Evolutionary conservation across 1,139 yeast species (phyloP), one percentile per base, ranked within the genome.

Genomic region (Sugiyamaella paludigena): DNA sequence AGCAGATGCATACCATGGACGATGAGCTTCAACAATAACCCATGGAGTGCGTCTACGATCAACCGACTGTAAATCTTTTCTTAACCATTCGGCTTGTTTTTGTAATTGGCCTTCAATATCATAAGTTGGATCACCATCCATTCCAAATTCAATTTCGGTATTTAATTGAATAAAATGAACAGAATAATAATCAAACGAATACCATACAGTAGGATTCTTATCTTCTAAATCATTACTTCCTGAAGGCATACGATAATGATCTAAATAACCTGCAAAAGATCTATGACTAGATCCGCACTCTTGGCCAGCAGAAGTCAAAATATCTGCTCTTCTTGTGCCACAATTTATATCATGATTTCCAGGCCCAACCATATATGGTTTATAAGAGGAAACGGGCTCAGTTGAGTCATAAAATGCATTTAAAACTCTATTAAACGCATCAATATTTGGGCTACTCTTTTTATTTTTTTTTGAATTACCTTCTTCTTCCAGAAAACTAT

Each of bases 21-120:
- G 56, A 65, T 66, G 63, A 58, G 65, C 65, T 65, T 69, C 59
- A 57, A 64, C 66, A 56, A 64, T 58, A 50, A 65, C 56, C 64
- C 67, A 67, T 27, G 66, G 66, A 37, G 69, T 67, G 45, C 62
- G 47, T 49, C 56, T 45, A 24, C 66, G 58, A 52, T 64, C 54
- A 19, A 62, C 68, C 11, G 49, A 47, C 32, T 50, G 48, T 72
- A 80, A 68, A 68, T 82, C 68, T 68, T 73, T 57, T 61, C 63
- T 47, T 70, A 74, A 39, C 75, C 75, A 50, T 60, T 65, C 52
- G 65, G 69, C 36, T 53, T 65, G 68, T 33, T 60, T 62, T 38
- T 62, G 58, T 15, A 48, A 40, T 7, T 50, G 45, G 11, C 62
- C 63, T 11, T 50, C 52, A 12, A 52, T 54, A 40, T 62, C 64